Evolutionary conservation across 1,139 yeast species (phyloP).

Genomic region (Sugiyamaella pinicola): DNA sequence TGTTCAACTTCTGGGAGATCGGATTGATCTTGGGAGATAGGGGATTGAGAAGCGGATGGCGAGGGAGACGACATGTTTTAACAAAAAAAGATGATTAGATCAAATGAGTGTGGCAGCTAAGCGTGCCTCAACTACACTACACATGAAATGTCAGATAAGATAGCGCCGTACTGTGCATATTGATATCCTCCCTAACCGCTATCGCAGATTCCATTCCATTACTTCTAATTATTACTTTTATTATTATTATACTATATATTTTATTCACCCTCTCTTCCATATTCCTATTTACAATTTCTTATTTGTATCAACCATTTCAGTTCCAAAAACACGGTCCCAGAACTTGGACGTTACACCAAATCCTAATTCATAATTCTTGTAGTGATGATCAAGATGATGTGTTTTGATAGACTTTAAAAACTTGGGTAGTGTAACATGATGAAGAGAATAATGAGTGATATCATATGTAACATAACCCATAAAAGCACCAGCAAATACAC

Average conservation of each 20-base stretch:
- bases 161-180: conserved; percentile 1
- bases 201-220: neutral
- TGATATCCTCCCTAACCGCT: neutral
- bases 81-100: neutral
- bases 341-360: conserved; percentile 92
- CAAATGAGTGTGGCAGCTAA: too few relatives aligned
- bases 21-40: neutral
- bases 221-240: neutral
- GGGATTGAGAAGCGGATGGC: neutral
- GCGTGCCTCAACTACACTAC: too few relatives aligned
- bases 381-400: conserved; percentile 94
- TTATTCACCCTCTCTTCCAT: neutral
- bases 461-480: conserved; percentile 92
- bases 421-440: conserved; percentile 78
- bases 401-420: conserved; percentile 78
- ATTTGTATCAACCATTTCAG: conserved; percentile 49
- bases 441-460: conserved; percentile 85
- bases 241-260: neutral
- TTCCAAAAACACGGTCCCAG: conserved; percentile 92
- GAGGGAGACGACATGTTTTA: neutral
- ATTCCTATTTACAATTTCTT: conserved; percentile 18
- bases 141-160: neutral
- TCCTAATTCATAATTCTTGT: conserved; percentile 93
- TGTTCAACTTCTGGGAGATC: conserved; percentile 1
- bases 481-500: conserved; percentile 90